Evolutionary conservation across 768 basidiomycete species (phyloP).

Genomic region (Mrakia hoshinonis): DNA sequence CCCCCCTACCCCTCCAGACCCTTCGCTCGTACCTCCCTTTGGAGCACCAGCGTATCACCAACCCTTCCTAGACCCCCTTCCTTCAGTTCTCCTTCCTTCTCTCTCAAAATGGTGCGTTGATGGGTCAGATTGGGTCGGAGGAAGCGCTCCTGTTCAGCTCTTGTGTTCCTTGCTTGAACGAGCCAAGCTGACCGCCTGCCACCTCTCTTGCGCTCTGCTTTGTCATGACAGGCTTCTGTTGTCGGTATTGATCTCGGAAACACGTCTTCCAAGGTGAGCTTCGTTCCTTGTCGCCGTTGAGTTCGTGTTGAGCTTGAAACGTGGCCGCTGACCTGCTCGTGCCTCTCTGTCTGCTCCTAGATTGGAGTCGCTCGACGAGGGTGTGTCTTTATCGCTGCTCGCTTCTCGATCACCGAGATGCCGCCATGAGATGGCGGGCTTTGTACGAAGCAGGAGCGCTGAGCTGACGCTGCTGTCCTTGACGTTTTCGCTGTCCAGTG

Average conservation of each 20-base stretch:
- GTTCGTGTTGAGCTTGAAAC: conserved; percentile 14
- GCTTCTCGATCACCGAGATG: no score
- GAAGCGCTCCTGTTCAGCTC: neutral
- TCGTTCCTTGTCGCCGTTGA: conserved; percentile 27
- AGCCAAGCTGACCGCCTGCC: neutral
- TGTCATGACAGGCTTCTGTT: conserved; percentile 45
- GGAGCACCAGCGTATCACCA: conserved; percentile 1
- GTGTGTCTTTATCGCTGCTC: conserved; percentile 18
- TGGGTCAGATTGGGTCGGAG: neutral
- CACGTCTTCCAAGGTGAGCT: conserved; percentile 69
- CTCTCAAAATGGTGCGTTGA: conserved; percentile 5
- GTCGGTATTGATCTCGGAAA: conserved; percentile 93
- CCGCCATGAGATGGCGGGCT: no score
- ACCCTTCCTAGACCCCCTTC: neutral
- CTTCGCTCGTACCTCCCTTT: conserved; percentile 6
- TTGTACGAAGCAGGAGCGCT: no score
- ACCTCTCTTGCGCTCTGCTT: neutral
- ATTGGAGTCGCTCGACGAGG: conserved; percentile 92
- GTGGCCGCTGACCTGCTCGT: conserved; percentile 18
- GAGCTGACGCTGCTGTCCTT: conserved; percentile 3
- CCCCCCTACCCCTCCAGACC: neutral
- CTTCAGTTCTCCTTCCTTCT: neutral
- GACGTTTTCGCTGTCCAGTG: conserved; percentile 37
- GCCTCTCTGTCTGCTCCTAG: conserved; percentile 43
- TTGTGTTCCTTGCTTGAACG: neutral